These are phyloP conservation scores for Pichiaceae sp. DNA, from an alignment of 1,139 yeast genomes.

Conservation along the genomic window DNA sequence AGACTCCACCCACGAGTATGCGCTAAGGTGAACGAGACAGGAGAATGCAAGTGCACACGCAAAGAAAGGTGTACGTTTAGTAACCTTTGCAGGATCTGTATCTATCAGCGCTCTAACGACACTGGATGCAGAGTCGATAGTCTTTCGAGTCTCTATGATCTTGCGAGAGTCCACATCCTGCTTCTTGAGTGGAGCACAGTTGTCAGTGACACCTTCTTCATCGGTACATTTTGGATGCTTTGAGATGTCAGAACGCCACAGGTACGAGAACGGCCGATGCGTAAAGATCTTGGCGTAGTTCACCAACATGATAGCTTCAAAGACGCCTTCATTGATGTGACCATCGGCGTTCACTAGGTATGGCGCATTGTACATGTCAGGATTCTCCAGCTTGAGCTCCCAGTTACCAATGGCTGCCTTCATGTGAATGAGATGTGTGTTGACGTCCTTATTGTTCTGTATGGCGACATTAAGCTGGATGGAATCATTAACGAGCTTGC, in stretches of 20 bases:
- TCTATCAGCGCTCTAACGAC: conserved; percentile 37
- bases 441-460: conserved; percentile 29
- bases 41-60: conserved; percentile 46
- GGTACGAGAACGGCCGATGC: conserved; percentile 41
- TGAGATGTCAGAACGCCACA: conserved; percentile 41
- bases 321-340: conserved; percentile 40
- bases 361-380: conserved; percentile 34
- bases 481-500: conserved; percentile 39
- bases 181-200: conserved; percentile 17
- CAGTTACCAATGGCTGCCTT: conserved; percentile 39
- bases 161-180: conserved; percentile 31
- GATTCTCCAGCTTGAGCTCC: conserved; percentile 38
- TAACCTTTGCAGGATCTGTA: conserved; percentile 33
- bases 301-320: conserved; percentile 36
- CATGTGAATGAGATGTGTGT: conserved; percentile 28
- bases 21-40: conserved; percentile 39
- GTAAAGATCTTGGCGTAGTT: conserved; percentile 43
- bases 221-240: conserved; percentile 33
- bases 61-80: conserved; percentile 37
- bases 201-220: conserved; percentile 17
- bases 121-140: conserved; percentile 42
- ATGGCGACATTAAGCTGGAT: conserved; percentile 37
- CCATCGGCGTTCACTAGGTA: conserved; percentile 33
- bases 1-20: conserved; percentile 40
- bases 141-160: conserved; percentile 40